These are phyloP conservation scores for Entamoeba dispar DNA, from an alignment of 208 protist species.

Conservation along the genomic window DNA sequence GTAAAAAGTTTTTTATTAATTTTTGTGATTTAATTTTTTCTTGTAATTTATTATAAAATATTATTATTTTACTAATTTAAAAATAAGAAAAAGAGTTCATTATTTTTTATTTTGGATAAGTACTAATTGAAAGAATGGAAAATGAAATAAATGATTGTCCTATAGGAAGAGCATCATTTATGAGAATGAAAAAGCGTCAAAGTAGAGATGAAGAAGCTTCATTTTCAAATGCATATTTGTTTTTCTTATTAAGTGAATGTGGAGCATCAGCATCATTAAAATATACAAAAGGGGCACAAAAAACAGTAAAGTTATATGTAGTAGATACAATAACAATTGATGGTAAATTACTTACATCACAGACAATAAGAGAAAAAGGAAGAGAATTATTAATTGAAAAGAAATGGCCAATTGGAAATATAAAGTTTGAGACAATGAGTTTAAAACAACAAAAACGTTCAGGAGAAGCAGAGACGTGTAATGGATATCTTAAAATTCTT, in stretches of 20 bases:
- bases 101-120: no score
- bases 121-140: no score
- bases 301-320: background rate
- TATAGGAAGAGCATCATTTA: background rate
- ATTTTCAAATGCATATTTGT: background rate
- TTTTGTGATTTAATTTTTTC: no score
- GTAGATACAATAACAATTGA: background rate
- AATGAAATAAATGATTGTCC: no score
- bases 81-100: no score
- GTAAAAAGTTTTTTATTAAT: no score
- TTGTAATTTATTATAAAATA: no score
- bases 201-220: background rate
- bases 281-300: background rate
- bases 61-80: no score
- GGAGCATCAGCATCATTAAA: background rate
- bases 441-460: background rate
- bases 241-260: background rate
- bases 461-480: background rate
- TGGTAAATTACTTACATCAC: background rate
- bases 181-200: background rate
- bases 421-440: background rate
- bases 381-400: background rate
- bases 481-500: background rate
- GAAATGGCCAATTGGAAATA: background rate
- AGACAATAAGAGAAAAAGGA: background rate